Conservation (phyloP, 257 asterid species). For the Scutellaria baicalensis region DNA sequence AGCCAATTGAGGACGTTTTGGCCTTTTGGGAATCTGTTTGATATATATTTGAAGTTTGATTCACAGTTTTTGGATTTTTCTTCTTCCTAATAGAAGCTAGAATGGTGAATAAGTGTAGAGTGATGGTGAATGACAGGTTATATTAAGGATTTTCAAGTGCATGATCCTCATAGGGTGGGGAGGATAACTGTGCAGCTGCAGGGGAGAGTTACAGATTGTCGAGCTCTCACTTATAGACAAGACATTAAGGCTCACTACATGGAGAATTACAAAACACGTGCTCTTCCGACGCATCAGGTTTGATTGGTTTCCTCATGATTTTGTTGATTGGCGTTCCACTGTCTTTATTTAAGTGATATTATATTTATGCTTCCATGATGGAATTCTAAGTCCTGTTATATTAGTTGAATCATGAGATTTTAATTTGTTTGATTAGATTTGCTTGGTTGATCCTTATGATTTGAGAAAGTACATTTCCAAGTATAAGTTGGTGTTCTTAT, state of each 20-base stretch:
- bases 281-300: slow-evolving; percentile 94
- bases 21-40: neutral
- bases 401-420: neutral
- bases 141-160: slow-evolving; percentile 69
- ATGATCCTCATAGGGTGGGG: slow-evolving; percentile 82
- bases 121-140: slow-evolving; percentile 55
- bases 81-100: neutral
- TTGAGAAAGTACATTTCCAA: neutral
- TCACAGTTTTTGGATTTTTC: neutral
- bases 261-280: slow-evolving; percentile 50
- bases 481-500: neutral
- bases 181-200: slow-evolving; percentile 72
- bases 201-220: slow-evolving; percentile 88
- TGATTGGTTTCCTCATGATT: slow-evolving; percentile 8
- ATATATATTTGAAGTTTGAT: neutral
- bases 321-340: neutral
- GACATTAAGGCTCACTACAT: slow-evolving; percentile 61
- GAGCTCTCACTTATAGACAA: slow-evolving; percentile 77
- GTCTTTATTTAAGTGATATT: neutral
- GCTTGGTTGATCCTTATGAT: neutral
- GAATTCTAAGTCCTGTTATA: neutral
- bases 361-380: neutral
- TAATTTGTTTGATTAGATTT: neutral
- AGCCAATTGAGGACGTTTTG: neutral
- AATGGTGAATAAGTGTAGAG: slow-evolving; percentile 7